Evolutionary conservation across 805 yeast genomes (phyloP), one percentile per base, ranked within the genome.

Genomic region (Candida odintsovae): DNA sequence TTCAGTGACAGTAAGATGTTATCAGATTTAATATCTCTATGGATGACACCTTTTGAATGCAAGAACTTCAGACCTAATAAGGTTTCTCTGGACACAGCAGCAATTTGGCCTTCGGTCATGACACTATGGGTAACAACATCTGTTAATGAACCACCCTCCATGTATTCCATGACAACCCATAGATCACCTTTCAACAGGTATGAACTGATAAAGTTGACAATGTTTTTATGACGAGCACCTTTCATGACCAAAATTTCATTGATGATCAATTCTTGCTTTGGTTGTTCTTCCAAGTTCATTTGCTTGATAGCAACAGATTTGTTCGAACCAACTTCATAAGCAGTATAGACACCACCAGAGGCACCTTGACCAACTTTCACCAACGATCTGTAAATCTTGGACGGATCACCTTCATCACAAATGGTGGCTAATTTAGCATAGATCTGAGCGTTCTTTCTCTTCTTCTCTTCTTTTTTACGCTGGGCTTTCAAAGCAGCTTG

Each of bases 111-210:
- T 59, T 94, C 99, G 2, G 95, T 80, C 85, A 94, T 81, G 44
- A 83, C 84, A 48, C 78, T 76, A 63, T 90, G 90, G 0, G 96
- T 88, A 16, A 94, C 96, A 29, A 94, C 92, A 67, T 94, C 99
- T 0, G 99, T 92, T 55, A 94, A 72, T 0, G 95, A 84, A 3
- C 99, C 99, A 51, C 99, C 99, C 65, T 94, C 97, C 99, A 94
- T 94, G 63, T 88, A 94, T 67, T 94, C 99, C 99, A 94, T 94
- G 19, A 94, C 82, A 10, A 94, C 98, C 99, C 99, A 94, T 46
- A 94, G 72, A 55, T 85, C 90, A 40, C 86, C 87, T 49, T 78
- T 81, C 47, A 86, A 68, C 44, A 86, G 63, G 63, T 82, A 94
- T 0, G 96, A 82, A 60, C 92, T 96, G 50, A 92, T 80, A 63